Evolutionary conservation across 2,329 filamentous ascomycete species (phyloP), one percentile per base, ranked within the genome.

Genomic region (Pyrenophora seminiperda): DNA sequence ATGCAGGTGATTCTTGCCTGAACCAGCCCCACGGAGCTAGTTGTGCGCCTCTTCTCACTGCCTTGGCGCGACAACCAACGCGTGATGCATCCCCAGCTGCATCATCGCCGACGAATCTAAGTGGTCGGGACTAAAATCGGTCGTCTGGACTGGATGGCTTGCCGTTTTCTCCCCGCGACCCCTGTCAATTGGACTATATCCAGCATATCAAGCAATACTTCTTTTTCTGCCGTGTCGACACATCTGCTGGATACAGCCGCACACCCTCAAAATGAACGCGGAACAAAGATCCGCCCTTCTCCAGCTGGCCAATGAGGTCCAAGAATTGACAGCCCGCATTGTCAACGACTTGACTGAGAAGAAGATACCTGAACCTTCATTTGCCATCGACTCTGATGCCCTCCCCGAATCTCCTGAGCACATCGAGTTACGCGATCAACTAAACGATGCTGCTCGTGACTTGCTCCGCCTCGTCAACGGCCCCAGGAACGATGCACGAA

Each of bases 391-490:
- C 24, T 56, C 57, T 9, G 38, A 44, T 24, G 29, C 44, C 11
- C 34, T 58, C 10, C 47, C 54, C 5, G 52, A 56, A 22, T 50
- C 50, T 29, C 37, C 49, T 6, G 41, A 52, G 9, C 53, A 58
- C 7, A 51, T 54, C 31, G 20, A 29, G 4, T 34, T 63, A n/a
- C 53, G 54, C 13, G 42, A 46, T 14, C 27, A 51, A 10, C 57
- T 63, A 18, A 62, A 59, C 22, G 57, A 60, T 37, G 36, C 45
- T 9, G 53, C 57, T 15, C 41, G 48, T 24, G 58, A 62, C 34
- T 52, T 47, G 15, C 53, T 63, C 39, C 74, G 62, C 17, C 54
- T 62, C 9, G 56, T 62, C 11, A 69, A 45, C 53, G 58, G 54
- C 1, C 59, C 53, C 6, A 50, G 51, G 20, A 54, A 49, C 34